Evolutionary conservation across 495 filamentous ascomycete species (phyloP).

Genomic region (Penicillium bovifimosum): DNA sequence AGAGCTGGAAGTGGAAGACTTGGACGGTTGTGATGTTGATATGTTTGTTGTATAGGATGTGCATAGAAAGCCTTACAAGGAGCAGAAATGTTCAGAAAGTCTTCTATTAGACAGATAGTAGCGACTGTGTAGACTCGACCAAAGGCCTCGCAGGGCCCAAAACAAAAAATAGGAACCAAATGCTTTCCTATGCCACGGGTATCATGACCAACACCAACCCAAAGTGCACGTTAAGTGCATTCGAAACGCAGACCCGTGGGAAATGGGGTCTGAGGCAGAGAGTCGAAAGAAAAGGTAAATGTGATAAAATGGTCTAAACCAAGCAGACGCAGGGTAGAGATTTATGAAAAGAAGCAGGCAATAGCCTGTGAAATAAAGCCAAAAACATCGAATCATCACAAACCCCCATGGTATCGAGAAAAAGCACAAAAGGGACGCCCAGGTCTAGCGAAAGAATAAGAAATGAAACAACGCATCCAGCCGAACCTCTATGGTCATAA

Average conservation of each 20-base stretch:
- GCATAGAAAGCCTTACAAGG: background rate
- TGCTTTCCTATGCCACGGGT: slow-evolving; percentile 20
- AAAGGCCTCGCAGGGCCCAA: slow-evolving; percentile 3
- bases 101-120: slow-evolving; percentile 26
- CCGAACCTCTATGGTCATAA: slow-evolving; percentile 47
- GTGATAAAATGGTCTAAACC: slow-evolving; percentile 12
- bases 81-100: background rate
- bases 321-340: slow-evolving; percentile 17
- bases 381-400: slow-evolving; percentile 29
- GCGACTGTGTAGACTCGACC: slow-evolving; percentile 16
- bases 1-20: background rate
- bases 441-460: slow-evolving; percentile 40
- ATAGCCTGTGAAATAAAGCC: slow-evolving; percentile 6
- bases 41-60: background rate
- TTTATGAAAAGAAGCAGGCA: slow-evolving; percentile 15
- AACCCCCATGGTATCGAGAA: slow-evolving; percentile 32
- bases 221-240: slow-evolving; percentile 13
- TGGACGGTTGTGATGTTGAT: background rate
- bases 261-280: slow-evolving; percentile 2
- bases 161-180: slow-evolving; percentile 6
- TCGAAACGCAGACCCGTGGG: slow-evolving; percentile 12
- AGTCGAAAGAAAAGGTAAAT: slow-evolving; percentile 1
- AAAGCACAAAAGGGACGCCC: slow-evolving; percentile 30
- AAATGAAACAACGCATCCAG: slow-evolving; percentile 34
- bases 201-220: slow-evolving; percentile 24